phyloP scores from a whole-genome alignment of 805 yeast species.

The Phaffomyces opuntiae region DNA sequence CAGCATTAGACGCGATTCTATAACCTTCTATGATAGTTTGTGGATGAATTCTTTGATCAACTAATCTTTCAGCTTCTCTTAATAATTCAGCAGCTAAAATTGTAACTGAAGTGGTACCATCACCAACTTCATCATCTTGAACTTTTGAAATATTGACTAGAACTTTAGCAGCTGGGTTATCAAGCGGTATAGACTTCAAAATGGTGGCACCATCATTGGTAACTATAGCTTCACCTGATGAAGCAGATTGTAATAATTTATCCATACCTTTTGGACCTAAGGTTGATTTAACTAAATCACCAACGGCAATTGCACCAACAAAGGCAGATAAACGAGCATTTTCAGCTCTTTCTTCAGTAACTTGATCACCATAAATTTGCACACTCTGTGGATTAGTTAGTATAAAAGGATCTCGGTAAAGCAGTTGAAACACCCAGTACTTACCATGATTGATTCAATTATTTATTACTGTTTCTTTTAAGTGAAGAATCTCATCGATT shows the following conservation, averaged over 20 bases:
- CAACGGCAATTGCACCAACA: constrained; percentile 98
- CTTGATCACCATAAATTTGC: constrained; percentile 94
- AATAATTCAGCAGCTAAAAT: constrained; percentile 84
- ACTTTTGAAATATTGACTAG: constrained; percentile 82
- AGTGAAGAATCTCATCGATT: background rate
- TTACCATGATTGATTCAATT: background rate
- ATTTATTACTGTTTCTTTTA: too few relatives aligned
- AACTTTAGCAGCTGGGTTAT: constrained; percentile 95
- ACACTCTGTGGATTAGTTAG: constrained; percentile 37
- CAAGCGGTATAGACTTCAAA: constrained; percentile 86
- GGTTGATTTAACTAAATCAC: constrained; percentile 90
- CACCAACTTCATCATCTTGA: constrained; percentile 80
- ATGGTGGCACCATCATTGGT: constrained; percentile 99
- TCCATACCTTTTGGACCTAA: constrained; percentile 99
- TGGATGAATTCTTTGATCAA: constrained; percentile 92
- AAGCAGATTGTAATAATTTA: constrained; percentile 81
- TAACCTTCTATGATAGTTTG: constrained; percentile 96
- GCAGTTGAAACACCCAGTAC: background rate
- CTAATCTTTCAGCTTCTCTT: constrained; percentile 89
- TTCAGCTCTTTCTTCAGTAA: constrained; percentile 95
- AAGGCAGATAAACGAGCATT: constrained; percentile 96
- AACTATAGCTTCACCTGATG: constrained; percentile 69
- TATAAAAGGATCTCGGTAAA: background rate
- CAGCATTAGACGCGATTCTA: constrained; percentile 82
- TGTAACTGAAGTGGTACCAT: constrained; percentile 96